A percentile compares a stretch with the other conserved stretches of the same genome.
These are phyloP conservation scores for Amoebophrya sp. DNA, from an alignment of 169 alveolate species.

Conservation along the genomic window DNA sequence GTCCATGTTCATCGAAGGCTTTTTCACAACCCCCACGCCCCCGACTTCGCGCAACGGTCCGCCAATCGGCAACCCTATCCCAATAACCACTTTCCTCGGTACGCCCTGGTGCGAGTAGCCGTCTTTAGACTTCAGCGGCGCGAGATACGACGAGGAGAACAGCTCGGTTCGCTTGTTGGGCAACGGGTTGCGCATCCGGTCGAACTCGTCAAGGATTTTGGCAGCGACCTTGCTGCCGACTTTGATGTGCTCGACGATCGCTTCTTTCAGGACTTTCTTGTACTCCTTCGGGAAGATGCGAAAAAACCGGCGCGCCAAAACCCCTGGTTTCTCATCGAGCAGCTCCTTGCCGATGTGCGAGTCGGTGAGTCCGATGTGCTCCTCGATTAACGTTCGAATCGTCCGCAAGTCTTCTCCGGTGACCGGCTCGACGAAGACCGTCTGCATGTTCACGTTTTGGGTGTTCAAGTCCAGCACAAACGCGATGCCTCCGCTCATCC, in stretches of 20 bases:
- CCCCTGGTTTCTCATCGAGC: neutral
- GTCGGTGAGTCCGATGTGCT: constrained; percentile 37
- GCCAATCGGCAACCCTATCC: neutral
- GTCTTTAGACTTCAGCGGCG: neutral
- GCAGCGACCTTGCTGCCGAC: constrained; percentile 42
- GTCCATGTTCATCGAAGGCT: neutral
- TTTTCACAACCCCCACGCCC: neutral
- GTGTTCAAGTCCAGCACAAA: constrained; percentile 41
- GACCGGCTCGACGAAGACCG: constrained; percentile 40
- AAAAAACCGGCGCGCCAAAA: neutral
- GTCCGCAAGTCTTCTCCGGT: constrained; percentile 39
- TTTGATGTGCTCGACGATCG: constrained; percentile 41
- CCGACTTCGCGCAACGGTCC: neutral
- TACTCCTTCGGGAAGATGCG: constrained; percentile 11
- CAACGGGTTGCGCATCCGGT: constrained; percentile 7
- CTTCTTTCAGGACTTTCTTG: constrained; percentile 40
- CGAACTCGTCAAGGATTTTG: constrained; percentile 36
- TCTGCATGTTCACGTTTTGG: constrained; percentile 36
- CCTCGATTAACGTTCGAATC: constrained; percentile 33
- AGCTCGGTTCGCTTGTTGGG: neutral
- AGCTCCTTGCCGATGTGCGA: neutral
- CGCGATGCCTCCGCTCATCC: constrained; percentile 63
- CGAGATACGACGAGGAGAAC: neutral
- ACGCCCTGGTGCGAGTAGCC: neutral
- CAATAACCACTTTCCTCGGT: neutral